Evolutionary conservation across 225 moss, liverwort and hornwort genomes (phyloP).

Genomic region (Antitrichia curtipendula): DNA sequence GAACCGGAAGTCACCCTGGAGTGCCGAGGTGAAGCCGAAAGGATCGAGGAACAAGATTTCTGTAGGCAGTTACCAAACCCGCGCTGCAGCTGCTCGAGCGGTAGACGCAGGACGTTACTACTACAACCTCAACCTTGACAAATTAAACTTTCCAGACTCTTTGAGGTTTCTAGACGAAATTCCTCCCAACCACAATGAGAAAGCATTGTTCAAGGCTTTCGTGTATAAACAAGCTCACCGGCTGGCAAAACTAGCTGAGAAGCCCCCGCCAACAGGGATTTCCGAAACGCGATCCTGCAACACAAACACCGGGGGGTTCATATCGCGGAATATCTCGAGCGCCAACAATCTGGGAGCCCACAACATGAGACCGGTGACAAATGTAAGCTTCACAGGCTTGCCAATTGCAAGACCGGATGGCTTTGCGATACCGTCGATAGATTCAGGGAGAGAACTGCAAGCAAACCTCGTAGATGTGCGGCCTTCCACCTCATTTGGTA

Average conservation of each 20-base stretch:
- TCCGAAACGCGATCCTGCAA: neutral
- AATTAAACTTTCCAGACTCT: neutral
- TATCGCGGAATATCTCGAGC: neutral
- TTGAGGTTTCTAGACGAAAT: neutral
- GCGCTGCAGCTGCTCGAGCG: neutral
- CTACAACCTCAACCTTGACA: neutral
- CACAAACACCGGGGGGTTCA: neutral
- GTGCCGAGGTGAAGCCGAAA: neutral
- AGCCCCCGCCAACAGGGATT: neutral
- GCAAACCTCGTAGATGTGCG: neutral
- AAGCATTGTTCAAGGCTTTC: neutral
- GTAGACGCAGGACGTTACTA: neutral
- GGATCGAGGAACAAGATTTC: neutral
- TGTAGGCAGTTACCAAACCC: neutral
- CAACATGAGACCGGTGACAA: neutral
- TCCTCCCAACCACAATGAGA: neutral
- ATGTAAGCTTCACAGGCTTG: neutral
- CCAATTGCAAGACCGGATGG: neutral
- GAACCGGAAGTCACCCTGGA: neutral
- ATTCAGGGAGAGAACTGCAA: neutral
- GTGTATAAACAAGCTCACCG: neutral
- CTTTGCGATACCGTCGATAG: neutral
- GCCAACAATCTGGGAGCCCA: neutral
- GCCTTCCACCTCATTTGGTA: neutral
- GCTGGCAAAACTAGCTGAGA: neutral